A percentile compares a stretch with the other conserved stretches of the same genome.
Evolutionary conservation across 139 green algal genomes (phyloP).

Genomic region (Closterium sp.): DNA sequence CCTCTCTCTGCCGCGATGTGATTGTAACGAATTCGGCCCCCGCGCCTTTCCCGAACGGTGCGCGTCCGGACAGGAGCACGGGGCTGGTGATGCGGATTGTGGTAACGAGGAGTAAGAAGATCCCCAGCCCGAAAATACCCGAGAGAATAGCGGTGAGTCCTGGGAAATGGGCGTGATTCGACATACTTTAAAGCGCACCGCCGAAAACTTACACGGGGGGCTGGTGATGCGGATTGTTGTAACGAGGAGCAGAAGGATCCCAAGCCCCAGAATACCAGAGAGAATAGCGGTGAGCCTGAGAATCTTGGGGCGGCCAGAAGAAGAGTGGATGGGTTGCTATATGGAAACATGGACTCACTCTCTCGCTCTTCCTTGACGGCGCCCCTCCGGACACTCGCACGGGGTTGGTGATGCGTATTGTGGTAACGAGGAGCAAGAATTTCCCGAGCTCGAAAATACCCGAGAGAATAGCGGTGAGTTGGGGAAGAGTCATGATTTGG

Average conservation of each 20-base stretch:
- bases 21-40: constrained; percentile 2
- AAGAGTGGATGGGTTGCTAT: no score
- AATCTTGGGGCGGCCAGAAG: no score
- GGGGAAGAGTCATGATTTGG: no score
- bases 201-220: no score
- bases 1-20: background rate
- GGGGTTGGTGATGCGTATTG: background rate
- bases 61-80: background rate
- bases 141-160: background rate
- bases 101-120: background rate
- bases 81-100: background rate
- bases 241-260: background rate
- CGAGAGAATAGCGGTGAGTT: background rate
- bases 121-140: background rate
- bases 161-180: no score
- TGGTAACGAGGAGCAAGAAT: background rate
- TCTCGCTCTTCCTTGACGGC: background rate
- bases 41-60: background rate
- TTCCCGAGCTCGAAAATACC: background rate
- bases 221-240: background rate
- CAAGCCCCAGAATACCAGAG: background rate
- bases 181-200: no score
- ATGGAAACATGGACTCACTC: no score
- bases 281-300: background rate
- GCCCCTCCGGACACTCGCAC: background rate